Percentiles rank a stretch among this genome's conserved stretches.
phyloP scores from a whole-genome alignment of 441 rosid genomes.

The Geranium incanum region DNA sequence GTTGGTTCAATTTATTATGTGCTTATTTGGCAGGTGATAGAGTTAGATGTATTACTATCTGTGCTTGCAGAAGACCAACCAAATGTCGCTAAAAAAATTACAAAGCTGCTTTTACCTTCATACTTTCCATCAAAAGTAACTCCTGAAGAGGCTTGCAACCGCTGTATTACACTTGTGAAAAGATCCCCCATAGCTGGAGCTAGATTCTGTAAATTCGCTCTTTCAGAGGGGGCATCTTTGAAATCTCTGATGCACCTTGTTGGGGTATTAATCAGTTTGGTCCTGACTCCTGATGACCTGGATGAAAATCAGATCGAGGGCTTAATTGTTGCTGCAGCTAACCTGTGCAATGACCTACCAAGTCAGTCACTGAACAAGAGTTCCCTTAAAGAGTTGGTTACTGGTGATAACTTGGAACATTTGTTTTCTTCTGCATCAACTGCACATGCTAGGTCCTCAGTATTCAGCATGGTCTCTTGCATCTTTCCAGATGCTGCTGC shows the following conservation, averaged over 20 bases:
- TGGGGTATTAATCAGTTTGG: constrained; percentile 42
- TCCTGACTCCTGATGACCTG: constrained; percentile 43
- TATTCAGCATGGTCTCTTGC: constrained; percentile 46
- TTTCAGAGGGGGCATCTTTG: constrained; percentile 52
- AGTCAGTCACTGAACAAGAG: constrained; percentile 41
- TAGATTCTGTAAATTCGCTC: constrained; percentile 75
- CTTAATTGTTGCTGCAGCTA: constrained; percentile 46
- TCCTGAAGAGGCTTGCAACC: constrained; percentile 70
- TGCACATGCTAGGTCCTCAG: constrained; percentile 51
- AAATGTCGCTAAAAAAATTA: constrained; percentile 66
- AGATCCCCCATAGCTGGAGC: constrained; percentile 86
- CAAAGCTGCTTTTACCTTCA: constrained; percentile 71
- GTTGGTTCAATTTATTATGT: constrained; percentile 21
- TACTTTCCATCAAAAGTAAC: constrained; percentile 73
- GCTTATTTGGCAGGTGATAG: constrained; percentile 55
- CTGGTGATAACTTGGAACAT: constrained; percentile 41
- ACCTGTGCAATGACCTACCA: constrained; percentile 51
- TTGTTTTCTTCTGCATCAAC: constrained; percentile 60
- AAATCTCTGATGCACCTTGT: constrained; percentile 60
- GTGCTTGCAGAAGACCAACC: constrained; percentile 65
- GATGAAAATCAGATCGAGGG: constrained; percentile 61
- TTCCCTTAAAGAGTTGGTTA: constrained; percentile 50
- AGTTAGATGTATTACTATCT: constrained; percentile 53
- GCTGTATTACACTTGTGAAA: constrained; percentile 71
- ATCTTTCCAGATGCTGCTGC: constrained; percentile 45